Conservation (phyloP, 2,329 filamentous ascomycete species). For the Fusarium haematococcum region DNA sequence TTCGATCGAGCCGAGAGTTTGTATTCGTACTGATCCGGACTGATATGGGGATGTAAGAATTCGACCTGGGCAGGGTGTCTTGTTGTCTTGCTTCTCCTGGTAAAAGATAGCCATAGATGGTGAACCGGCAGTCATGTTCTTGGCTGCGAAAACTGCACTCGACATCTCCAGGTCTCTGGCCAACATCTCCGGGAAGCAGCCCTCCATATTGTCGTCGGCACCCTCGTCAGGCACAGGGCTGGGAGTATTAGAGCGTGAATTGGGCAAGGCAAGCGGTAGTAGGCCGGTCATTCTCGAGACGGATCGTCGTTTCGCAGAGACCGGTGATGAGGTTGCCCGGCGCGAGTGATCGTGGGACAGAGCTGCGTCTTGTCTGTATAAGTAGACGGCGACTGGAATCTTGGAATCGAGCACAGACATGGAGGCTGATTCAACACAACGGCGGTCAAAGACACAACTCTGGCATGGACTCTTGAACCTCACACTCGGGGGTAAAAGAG, state of each 20-base stretch:
- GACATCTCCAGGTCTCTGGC: conserved; percentile 65
- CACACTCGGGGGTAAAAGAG: neutral
- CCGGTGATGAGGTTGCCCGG: conserved; percentile 31
- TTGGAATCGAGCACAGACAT: conserved; percentile 32
- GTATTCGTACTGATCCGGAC: conserved; percentile 46
- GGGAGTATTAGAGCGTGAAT: conserved; percentile 41
- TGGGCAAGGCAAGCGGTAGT: conserved; percentile 52
- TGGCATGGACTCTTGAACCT: conserved; percentile 17
- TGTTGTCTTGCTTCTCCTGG: conserved; percentile 39
- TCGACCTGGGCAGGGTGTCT: conserved; percentile 31
- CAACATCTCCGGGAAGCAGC: conserved; percentile 68
- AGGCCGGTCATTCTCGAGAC: conserved; percentile 55
- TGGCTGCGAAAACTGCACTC: conserved; percentile 60
- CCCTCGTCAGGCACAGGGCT: conserved; percentile 40
- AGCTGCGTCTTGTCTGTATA: conserved; percentile 39
- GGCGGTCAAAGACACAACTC: conserved; percentile 27
- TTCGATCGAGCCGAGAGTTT: conserved; percentile 51
- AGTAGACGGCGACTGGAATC: conserved; percentile 41
- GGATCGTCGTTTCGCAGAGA: conserved; percentile 47
- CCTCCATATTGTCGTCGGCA: conserved; percentile 45
- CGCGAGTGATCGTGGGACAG: conserved; percentile 5
- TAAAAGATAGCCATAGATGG: conserved; percentile 54
- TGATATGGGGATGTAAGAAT: conserved; percentile 44
- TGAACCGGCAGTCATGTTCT: conserved; percentile 64
- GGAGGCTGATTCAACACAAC: conserved; percentile 14